These are phyloP conservation scores for Saturnispora serradocipensis DNA, from an alignment of 805 yeast species.

Conservation along the genomic window DNA sequence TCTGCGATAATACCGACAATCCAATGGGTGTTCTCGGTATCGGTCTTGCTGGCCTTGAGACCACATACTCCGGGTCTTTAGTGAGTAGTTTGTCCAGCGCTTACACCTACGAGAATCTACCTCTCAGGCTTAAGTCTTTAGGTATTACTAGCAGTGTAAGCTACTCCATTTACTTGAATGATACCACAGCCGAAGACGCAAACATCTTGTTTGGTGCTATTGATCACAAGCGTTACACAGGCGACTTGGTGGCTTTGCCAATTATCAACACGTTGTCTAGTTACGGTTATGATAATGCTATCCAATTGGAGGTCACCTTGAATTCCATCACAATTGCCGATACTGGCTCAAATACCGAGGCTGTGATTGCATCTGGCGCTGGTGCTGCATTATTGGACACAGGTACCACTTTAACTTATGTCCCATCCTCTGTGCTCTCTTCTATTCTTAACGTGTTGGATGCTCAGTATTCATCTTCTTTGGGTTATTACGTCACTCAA, in stretches of 20 bases:
- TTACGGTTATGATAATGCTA: constrained; percentile 31
- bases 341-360: constrained; percentile 11
- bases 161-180: constrained; percentile 55
- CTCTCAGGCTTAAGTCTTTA: constrained; percentile 44
- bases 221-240: constrained; percentile 53
- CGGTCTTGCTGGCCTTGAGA: constrained; percentile 61
- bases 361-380: constrained; percentile 19
- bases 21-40: constrained; percentile 65
- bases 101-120: constrained; percentile 56
- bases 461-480: constrained; percentile 33
- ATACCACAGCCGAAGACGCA: constrained; percentile 35
- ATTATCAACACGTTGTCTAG: constrained; percentile 33
- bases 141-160: constrained; percentile 47
- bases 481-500: constrained; percentile 38
- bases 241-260: constrained; percentile 42
- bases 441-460: constrained; percentile 25
- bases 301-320: constrained; percentile 41
- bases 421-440: constrained; percentile 30
- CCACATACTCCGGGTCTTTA: constrained; percentile 31
- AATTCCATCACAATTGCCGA: constrained; percentile 26
- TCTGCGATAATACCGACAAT: constrained; percentile 58
- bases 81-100: constrained; percentile 5
- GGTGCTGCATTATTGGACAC: constrained; percentile 44
- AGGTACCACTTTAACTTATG: constrained; percentile 44
- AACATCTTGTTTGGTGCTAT: constrained; percentile 64